Evolutionary conservation across 73 alveolate species (phyloP).

Genomic region (Paramecium pentaurelia): DNA sequence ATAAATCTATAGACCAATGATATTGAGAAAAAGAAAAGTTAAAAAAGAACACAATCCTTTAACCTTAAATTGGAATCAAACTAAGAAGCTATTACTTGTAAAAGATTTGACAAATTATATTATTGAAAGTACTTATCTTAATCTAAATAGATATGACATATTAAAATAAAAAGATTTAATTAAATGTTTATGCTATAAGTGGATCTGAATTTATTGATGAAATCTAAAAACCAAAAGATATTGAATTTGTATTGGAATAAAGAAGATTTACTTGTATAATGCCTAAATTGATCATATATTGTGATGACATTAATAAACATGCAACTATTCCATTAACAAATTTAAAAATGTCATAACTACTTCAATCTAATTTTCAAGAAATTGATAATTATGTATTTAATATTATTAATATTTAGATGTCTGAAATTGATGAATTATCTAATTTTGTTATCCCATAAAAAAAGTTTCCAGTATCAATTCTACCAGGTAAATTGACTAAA

Average conservation of each 20-base stretch:
- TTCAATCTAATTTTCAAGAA: background rate
- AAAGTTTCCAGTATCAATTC: background rate
- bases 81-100: background rate
- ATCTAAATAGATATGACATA: background rate
- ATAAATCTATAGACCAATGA: background rate
- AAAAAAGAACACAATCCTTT: background rate
- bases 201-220: background rate
- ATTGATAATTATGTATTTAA: background rate
- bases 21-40: background rate
- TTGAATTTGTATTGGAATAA: background rate
- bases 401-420: background rate
- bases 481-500: background rate
- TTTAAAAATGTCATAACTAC: background rate
- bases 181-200: background rate
- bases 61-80: background rate
- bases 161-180: background rate
- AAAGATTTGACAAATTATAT: background rate
- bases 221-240: background rate
- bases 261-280: background rate
- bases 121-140: background rate
- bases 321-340: background rate
- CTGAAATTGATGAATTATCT: conserved; percentile 12
- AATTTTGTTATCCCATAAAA: background rate
- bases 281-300: conserved; percentile 16
- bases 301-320: background rate